Evolutionary conservation across 1,139 yeast genomes (phyloP), one percentile per base, ranked within the genome.

Genomic region (Hemisphaericaspora xylofermentans): DNA sequence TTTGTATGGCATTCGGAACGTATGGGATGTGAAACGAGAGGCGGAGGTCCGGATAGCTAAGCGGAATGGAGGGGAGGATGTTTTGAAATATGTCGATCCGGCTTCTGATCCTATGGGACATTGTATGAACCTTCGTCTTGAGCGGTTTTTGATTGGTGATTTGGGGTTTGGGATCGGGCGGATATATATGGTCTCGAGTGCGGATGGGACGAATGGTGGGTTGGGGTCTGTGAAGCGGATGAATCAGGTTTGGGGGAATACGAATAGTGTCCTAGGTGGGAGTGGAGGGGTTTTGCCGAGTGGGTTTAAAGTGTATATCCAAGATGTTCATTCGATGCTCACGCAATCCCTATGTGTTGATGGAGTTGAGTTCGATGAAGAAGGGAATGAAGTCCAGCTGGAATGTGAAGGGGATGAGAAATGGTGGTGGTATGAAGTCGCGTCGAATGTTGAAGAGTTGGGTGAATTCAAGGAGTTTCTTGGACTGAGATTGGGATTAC

Each of bases 301-400:
- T 1, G 50, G 58, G 13, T 76, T 76, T 56, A 74, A 71, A 41
- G 51, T 76, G n/a, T 75, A 72, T 43, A 79, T 74, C n/a, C 74
- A 75, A 47, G 80, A 76, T 54, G 67, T 72, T 1, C 63, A 70
- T 39, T 55, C 59, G 21, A 61, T 69, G 62, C 52, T 74, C 19
- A 47, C 52, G 1, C 61, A 60, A 5, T 52, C 64, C 1, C 55
- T 71, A 12, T 41, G 50, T 1, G 47, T 43, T 2, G 64, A 57
- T 36, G 77, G 76, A 0, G 52, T 68, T 4, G 74, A 70, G 41
- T 69, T 69, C 44, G 63, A 64, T 48, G 56, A 47, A 2, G 38
- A 51, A 3, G 72, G 69, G 0, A 49, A 62, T 1, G 72, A 66
- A 42, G 52, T 65, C 0, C 42, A 44, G 10, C 28, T 34, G 5